Evolutionary conservation across 2,329 filamentous ascomycete genomes (phyloP).

Genomic region (Xenosphaeropsis pyriputrescens): DNA sequence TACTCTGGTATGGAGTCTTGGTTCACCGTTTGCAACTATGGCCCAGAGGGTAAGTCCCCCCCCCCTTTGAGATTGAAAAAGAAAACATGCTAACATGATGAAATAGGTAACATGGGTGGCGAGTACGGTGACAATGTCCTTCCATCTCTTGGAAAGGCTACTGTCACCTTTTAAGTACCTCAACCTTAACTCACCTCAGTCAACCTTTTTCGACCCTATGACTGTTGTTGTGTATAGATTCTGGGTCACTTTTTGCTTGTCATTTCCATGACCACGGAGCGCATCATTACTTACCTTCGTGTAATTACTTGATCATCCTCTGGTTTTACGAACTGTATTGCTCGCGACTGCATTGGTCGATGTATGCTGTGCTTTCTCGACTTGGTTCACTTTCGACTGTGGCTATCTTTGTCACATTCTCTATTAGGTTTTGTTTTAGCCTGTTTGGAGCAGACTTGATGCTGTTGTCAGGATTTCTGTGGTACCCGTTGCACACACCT

Average conservation of each 20-base stretch:
- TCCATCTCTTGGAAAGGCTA: conserved; percentile 21
- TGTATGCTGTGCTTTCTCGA: too few relatives aligned
- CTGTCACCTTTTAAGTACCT: conserved; percentile 14
- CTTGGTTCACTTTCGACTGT: too few relatives aligned
- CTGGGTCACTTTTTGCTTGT: conserved; percentile 1
- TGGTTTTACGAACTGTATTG: too few relatives aligned
- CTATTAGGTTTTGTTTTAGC: too few relatives aligned
- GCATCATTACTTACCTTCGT: conserved; percentile 5
- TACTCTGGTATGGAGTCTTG: conserved; percentile 34
- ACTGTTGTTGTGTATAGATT: background rate
- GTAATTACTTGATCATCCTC: too few relatives aligned
- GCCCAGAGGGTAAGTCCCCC: conserved; percentile 46
- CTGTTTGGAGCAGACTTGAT: too few relatives aligned
- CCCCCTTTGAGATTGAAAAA: background rate
- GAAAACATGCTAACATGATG: conserved; percentile 12
- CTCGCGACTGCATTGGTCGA: too few relatives aligned
- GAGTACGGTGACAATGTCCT: conserved; percentile 37
- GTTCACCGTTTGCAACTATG: conserved; percentile 86
- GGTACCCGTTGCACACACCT: too few relatives aligned
- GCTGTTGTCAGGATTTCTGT: too few relatives aligned
- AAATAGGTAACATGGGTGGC: conserved; percentile 35
- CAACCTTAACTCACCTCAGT: background rate
- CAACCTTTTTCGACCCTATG: background rate
- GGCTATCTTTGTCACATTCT: too few relatives aligned
- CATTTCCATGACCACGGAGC: conserved; percentile 3